Evolutionary conservation across 371 early-diverging fungal genomes (phyloP).

Genomic region (Phascolomyces articulosus): DNA sequence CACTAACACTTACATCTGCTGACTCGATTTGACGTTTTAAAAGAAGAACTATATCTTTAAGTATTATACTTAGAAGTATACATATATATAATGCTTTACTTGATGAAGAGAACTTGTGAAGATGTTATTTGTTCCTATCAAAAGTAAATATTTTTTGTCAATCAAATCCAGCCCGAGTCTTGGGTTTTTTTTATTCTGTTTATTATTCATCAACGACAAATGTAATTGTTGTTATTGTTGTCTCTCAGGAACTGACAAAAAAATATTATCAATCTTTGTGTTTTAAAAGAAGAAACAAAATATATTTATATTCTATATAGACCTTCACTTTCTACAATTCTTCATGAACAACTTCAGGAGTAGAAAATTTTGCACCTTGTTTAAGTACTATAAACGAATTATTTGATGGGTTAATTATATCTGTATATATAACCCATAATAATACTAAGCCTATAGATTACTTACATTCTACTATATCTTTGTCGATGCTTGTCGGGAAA

Average conservation of each 20-base stretch:
- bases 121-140: too few species aligned
- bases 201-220: too few species aligned
- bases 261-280: background rate
- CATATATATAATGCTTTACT: too few species aligned
- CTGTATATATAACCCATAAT: background rate
- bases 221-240: background rate
- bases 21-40: background rate
- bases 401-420: background rate
- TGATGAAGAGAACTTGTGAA: too few species aligned
- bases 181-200: constrained; percentile 1
- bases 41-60: too few species aligned
- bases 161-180: background rate
- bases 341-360: background rate
- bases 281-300: background rate
- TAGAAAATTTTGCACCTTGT: constrained; percentile 17
- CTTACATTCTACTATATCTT: constrained; percentile 43
- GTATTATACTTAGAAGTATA: too few species aligned
- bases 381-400: constrained; percentile 22
- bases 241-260: background rate
- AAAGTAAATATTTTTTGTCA: background rate
- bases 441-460: background rate
- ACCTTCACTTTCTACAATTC: background rate
- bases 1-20: background rate
- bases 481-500: constrained; percentile 75
- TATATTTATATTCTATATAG: background rate